phyloP scores from a whole-genome alignment of 1,284 basidiomycete genomes.

The Cryptococcus wingfieldii region DNA sequence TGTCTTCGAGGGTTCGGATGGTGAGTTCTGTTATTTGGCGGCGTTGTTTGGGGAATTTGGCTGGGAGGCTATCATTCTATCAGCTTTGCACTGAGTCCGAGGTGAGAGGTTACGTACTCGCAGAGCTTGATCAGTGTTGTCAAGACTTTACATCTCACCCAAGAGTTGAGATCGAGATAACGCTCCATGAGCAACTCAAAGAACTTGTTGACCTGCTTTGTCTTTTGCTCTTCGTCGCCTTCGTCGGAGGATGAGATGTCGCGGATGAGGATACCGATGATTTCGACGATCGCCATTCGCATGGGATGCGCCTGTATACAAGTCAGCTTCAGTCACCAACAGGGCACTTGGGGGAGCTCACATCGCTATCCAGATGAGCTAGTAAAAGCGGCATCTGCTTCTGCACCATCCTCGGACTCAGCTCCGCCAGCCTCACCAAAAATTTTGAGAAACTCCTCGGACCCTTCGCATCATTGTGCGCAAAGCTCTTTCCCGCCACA shows the following conservation, averaged over 20 bases:
- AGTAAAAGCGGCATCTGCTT: conserved; percentile 86
- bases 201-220: conserved; percentile 77
- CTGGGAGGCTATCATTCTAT: conserved; percentile 56
- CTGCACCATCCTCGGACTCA: conserved; percentile 76
- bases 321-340: not conserved
- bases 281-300: conserved; percentile 86
- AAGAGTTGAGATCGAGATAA: conserved; percentile 81
- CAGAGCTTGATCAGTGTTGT: conserved; percentile 65
- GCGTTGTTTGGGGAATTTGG: conserved; percentile 84
- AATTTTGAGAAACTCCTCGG: conserved; percentile 83
- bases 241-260: conserved; percentile 65
- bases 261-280: conserved; percentile 73
- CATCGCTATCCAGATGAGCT: conserved; percentile 87
- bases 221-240: conserved; percentile 58
- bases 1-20: conserved; percentile 81
- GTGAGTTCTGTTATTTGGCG: conserved; percentile 70
- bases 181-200: conserved; percentile 82
- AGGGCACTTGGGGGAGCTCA: conserved; percentile 42
- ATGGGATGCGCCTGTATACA: conserved; percentile 77
- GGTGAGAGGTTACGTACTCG: conserved; percentile 50
- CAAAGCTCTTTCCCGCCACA: conserved; percentile 39
- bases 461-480: conserved; percentile 68
- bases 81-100: not conserved
- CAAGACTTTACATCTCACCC: conserved; percentile 85
- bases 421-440: conserved; percentile 74